phyloP scores from a whole-genome alignment of 441 rosid genomes.

The Caryocar brasiliense region DNA sequence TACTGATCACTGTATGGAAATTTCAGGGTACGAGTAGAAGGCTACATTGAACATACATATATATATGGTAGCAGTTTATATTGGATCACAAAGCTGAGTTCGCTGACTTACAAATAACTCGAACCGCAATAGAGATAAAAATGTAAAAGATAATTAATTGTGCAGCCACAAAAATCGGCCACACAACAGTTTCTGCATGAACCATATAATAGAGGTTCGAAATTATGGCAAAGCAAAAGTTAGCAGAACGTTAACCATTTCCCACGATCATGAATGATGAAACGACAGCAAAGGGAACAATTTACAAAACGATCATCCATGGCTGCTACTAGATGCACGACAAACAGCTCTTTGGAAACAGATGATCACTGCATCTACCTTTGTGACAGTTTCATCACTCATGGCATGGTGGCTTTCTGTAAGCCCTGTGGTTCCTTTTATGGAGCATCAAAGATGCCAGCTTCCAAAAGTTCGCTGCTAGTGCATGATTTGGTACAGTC shows the following conservation, averaged over 20 bases:
- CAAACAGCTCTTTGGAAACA: slow-evolving; percentile 55
- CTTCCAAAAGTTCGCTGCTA: slow-evolving; percentile 30
- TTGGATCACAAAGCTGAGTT: slow-evolving; percentile 3
- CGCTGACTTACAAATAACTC: slow-evolving; percentile 14
- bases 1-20: no score
- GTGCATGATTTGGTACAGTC: slow-evolving; percentile 10
- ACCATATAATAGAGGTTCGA: slow-evolving; percentile 6
- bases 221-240: slow-evolving; percentile 12
- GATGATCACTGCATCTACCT: slow-evolving; percentile 34
- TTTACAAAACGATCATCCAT: slow-evolving; percentile 64
- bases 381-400: slow-evolving; percentile 22
- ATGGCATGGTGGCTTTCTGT: slow-evolving; percentile 19
- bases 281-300: slow-evolving; percentile 30
- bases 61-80: background rate
- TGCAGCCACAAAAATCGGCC: slow-evolving; percentile 30
- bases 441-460: slow-evolving; percentile 26
- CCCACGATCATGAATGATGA: slow-evolving; percentile 38
- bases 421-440: slow-evolving; percentile 4
- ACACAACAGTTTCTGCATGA: slow-evolving; percentile 10
- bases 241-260: background rate
- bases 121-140: slow-evolving; percentile 1
- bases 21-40: no score
- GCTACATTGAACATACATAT: no score
- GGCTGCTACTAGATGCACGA: slow-evolving; percentile 58
- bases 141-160: background rate